A percentile compares a stretch with the other conserved stretches of the same genome.
phyloP scores from a whole-genome alignment of 768 basidiomycete species.

The Pleurotus djamor region DNA sequence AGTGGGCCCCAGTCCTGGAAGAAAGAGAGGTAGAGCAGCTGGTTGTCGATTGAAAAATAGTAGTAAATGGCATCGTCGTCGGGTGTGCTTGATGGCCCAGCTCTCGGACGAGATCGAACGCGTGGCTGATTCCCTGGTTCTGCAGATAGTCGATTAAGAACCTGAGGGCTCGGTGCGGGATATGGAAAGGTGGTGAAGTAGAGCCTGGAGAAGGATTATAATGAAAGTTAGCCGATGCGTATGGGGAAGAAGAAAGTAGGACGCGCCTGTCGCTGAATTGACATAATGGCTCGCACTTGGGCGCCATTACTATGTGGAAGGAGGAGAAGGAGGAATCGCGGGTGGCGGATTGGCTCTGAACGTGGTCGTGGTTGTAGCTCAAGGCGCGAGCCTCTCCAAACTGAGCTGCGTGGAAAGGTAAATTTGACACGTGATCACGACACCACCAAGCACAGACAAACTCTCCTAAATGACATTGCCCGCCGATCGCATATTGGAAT shows the following conservation, averaged over 20 bases:
- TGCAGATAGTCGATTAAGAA: slow-evolving; percentile 57
- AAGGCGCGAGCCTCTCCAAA: slow-evolving; percentile 18
- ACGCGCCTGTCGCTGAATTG: slow-evolving; percentile 75
- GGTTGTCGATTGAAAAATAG: slow-evolving; percentile 93
- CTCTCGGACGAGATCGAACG: slow-evolving; percentile 58
- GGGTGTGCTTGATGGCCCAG: slow-evolving; percentile 60
- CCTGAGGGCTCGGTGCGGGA: slow-evolving; percentile 64
- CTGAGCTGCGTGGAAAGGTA: slow-evolving; percentile 4
- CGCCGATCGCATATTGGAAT: too few relatives aligned
- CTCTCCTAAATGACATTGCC: neutral
- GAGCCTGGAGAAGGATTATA: slow-evolving; percentile 44
- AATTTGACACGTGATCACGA: neutral
- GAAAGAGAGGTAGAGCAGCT: slow-evolving; percentile 89
- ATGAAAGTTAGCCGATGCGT: slow-evolving; percentile 1
- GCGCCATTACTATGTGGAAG: slow-evolving; percentile 29
- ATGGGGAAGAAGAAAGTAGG: neutral
- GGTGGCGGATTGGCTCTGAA: slow-evolving; percentile 15
- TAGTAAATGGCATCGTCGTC: slow-evolving; percentile 79
- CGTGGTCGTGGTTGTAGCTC: slow-evolving; percentile 16
- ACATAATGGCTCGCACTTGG: slow-evolving; percentile 74
- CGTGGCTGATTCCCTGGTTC: slow-evolving; percentile 55
- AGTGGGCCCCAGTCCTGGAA: slow-evolving; percentile 94
- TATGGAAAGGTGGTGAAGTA: slow-evolving; percentile 89
- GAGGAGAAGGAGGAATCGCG: slow-evolving; percentile 16
- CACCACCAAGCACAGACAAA: neutral